Conservation (phyloP, 495 filamentous ascomycete genomes). For the Xylaria scruposa region DNA sequence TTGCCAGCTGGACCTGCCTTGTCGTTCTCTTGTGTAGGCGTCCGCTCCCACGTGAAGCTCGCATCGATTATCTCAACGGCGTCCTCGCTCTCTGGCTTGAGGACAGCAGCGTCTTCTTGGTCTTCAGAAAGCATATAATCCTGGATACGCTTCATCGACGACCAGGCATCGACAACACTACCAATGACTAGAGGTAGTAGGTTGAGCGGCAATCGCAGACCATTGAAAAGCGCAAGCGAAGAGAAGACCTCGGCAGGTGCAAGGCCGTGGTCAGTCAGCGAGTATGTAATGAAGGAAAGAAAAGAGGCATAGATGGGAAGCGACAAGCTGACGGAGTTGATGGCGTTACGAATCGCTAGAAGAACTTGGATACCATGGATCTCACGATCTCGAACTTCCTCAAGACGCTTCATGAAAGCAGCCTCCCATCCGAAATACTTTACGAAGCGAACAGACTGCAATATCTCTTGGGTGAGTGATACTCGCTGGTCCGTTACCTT, state of each 20-base stretch:
- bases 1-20: conserved; percentile 45
- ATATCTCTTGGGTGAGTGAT: conserved; percentile 88
- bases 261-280: conserved; percentile 73
- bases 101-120: conserved; percentile 71
- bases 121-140: conserved; percentile 89
- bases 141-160: conserved; percentile 81
- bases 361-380: conserved; percentile 80
- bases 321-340: conserved; percentile 75
- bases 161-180: conserved; percentile 86
- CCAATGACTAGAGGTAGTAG: conserved; percentile 87
- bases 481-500: conserved; percentile 92
- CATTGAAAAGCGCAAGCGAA: conserved; percentile 91
- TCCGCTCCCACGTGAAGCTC: conserved; percentile 92
- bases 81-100: conserved; percentile 64
- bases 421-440: conserved; percentile 97
- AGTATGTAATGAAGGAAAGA: conserved; percentile 93
- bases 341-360: conserved; percentile 80
- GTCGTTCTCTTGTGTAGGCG: conserved; percentile 66
- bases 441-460: conserved; percentile 90
- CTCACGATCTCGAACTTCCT: conserved; percentile 73
- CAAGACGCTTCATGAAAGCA: conserved; percentile 79
- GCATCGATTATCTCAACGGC: conserved; percentile 77
- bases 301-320: conserved; percentile 93
- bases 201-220: conserved; percentile 86
- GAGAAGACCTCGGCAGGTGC: conserved; percentile 85